A percentile compares a stretch with the other conserved stretches of the same genome.
phyloP scores from a whole-genome alignment of 768 basidiomycete species.

The Russula ochroleuca region DNA sequence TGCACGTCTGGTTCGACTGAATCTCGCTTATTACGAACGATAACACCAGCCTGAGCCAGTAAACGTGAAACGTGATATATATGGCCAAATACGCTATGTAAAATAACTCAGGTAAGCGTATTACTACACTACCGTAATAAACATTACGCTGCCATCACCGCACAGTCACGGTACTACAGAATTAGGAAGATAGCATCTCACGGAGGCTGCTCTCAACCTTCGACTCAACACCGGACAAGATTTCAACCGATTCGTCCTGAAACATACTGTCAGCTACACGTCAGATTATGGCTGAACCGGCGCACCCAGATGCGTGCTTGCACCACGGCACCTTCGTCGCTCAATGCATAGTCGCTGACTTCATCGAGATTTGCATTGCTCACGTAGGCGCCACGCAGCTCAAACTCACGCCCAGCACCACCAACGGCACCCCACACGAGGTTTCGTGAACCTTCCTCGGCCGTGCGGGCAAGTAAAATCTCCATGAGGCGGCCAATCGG shows the following conservation, averaged over 20 bases:
- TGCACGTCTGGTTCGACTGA: background rate
- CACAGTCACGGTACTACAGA: background rate
- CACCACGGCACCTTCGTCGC: slow-evolving; percentile 11
- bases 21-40: too few relatives aligned
- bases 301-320: slow-evolving; percentile 22
- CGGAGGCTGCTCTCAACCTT: slow-evolving; percentile 6
- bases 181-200: slow-evolving; percentile 5
- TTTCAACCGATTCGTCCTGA: slow-evolving; percentile 22
- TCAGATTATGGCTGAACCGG: background rate
- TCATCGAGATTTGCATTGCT: slow-evolving; percentile 7
- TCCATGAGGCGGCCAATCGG: background rate
- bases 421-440: slow-evolving; percentile 24
- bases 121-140: too few relatives aligned
- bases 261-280: background rate
- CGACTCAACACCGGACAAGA: slow-evolving; percentile 13
- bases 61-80: too few relatives aligned
- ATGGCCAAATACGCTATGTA: too few relatives aligned
- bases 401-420: slow-evolving; percentile 12
- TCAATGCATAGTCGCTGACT: slow-evolving; percentile 21
- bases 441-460: slow-evolving; percentile 19
- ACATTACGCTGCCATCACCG: background rate
- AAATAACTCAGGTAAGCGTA: too few relatives aligned
- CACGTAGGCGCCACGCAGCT: slow-evolving; percentile 14
- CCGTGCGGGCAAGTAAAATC: slow-evolving; percentile 7
- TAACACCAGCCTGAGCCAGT: too few relatives aligned